Conservation (phyloP, 2,329 filamentous ascomycete species). For the Aspergillus piperis region DNA sequence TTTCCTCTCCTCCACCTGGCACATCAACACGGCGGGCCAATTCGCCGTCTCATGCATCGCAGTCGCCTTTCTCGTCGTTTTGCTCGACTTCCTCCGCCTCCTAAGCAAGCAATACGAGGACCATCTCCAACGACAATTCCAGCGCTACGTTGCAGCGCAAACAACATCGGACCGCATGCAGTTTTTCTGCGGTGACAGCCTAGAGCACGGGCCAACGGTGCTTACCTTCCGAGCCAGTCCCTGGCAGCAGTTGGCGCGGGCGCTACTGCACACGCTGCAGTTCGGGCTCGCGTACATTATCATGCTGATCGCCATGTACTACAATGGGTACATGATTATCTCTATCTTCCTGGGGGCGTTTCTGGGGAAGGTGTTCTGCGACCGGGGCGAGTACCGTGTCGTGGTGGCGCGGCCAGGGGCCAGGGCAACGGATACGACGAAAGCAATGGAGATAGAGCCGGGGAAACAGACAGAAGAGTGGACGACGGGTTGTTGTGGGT, state of each 20-base stretch:
- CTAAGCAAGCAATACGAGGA: slow-evolving; percentile 18
- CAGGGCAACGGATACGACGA: neutral
- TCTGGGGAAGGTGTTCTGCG: slow-evolving; percentile 17
- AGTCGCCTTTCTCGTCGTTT: slow-evolving; percentile 14
- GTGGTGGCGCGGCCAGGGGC: slow-evolving; percentile 3
- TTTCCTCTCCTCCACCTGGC: slow-evolving; percentile 17
- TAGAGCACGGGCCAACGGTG: neutral
- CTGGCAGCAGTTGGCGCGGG: slow-evolving; percentile 16
- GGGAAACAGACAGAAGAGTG: slow-evolving; percentile 5
- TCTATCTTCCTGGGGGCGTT: slow-evolving; percentile 18
- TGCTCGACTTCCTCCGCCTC: slow-evolving; percentile 16
- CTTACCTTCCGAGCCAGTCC: slow-evolving; percentile 16
- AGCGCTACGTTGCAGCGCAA: slow-evolving; percentile 13
- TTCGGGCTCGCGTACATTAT: slow-evolving; percentile 17
- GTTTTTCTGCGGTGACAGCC: slow-evolving; percentile 7
- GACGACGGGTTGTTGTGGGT: slow-evolving; percentile 14
- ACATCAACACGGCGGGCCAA: slow-evolving; percentile 15
- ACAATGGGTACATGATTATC: slow-evolving; percentile 20
- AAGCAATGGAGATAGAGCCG: neutral
- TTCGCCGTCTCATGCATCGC: slow-evolving; percentile 21
- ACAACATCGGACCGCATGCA: slow-evolving; percentile 1
- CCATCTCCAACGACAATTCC: slow-evolving; percentile 14
- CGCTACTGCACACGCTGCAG: slow-evolving; percentile 12
- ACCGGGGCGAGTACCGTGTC: slow-evolving; percentile 16
- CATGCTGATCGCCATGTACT: slow-evolving; percentile 19